phyloP scores from a whole-genome alignment of 2,329 filamentous ascomycete genomes.

The Microsporum canis region DNA sequence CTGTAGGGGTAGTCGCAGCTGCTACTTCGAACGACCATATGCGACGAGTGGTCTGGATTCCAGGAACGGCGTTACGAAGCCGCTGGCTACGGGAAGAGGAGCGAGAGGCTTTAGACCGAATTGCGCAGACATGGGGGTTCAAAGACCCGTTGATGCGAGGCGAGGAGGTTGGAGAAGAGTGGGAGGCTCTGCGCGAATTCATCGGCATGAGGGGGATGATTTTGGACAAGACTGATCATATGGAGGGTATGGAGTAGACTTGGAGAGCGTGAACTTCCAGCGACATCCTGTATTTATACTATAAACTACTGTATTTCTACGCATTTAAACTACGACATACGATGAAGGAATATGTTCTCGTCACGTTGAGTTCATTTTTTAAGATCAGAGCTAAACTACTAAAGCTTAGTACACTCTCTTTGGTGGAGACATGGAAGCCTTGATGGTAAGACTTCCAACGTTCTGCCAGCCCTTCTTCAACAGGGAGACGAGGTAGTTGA shows the following conservation, averaged over 20 bases:
- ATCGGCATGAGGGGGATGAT: slow-evolving; percentile 77
- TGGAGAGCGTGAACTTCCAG: slow-evolving; percentile 13
- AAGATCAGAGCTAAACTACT: neutral
- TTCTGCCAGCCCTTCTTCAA: slow-evolving; percentile 99
- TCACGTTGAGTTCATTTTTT: neutral
- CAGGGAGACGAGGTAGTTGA: slow-evolving; percentile 99
- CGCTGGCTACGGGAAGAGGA: slow-evolving; percentile 88
- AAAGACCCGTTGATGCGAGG: slow-evolving; percentile 67
- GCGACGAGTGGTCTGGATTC: slow-evolving; percentile 81
- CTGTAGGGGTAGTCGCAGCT: slow-evolving; percentile 71
- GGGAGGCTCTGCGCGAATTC: slow-evolving; percentile 76
- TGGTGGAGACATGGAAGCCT: slow-evolving; percentile 98
- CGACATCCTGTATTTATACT: neutral
- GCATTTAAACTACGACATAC: neutral
- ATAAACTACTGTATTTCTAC: neutral
- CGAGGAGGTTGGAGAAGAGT: slow-evolving; percentile 83
- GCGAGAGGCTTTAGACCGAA: slow-evolving; percentile 69
- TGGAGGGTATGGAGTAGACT: slow-evolving; percentile 73
- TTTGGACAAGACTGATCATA: slow-evolving; percentile 75
- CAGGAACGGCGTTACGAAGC: slow-evolving; percentile 65
- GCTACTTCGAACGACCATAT: slow-evolving; percentile 91
- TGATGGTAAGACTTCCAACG: slow-evolving; percentile 98
- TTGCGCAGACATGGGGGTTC: slow-evolving; percentile 88
- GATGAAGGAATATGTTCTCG: neutral
- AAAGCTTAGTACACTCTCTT: slow-evolving; percentile 81